Percentiles rank a stretch among this genome's conserved stretches.
Evolutionary conservation across 805 yeast species (phyloP).

Genomic region (Tetrapisispora fleetii): DNA sequence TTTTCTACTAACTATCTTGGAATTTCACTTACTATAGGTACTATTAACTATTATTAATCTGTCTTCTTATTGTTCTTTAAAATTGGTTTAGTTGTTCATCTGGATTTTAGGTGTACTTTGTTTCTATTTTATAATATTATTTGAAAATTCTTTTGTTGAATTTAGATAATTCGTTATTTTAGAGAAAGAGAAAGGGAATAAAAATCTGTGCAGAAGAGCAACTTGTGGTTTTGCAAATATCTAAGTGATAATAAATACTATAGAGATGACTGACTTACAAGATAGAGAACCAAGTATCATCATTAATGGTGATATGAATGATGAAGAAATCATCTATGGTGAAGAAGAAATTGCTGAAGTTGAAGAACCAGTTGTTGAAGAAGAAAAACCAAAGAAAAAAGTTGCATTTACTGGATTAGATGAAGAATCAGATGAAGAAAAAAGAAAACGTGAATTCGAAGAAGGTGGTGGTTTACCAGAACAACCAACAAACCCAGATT

Average conservation of each 20-base stretch:
- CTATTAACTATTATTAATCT: too few species aligned
- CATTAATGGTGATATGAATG: slow-evolving; percentile 49
- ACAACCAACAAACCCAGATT: slow-evolving; percentile 87
- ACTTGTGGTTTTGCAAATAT: too few species aligned
- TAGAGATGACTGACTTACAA: slow-evolving; percentile 63
- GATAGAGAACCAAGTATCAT: slow-evolving; percentile 80
- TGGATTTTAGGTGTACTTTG: too few species aligned
- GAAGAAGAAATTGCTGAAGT: slow-evolving; percentile 29
- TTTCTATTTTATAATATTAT: too few species aligned
- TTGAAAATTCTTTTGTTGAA: too few species aligned
- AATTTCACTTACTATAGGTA: too few species aligned
- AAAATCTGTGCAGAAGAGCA: too few species aligned
- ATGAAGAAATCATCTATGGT: slow-evolving; percentile 25
- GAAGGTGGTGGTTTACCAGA: slow-evolving; percentile 98
- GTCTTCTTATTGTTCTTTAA: too few species aligned
- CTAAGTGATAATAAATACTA: neutral
- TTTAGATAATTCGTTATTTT: too few species aligned
- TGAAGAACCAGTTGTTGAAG: slow-evolving; percentile 34
- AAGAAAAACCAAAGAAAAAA: slow-evolving; percentile 46
- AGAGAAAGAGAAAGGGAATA: too few species aligned
- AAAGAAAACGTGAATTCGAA: slow-evolving; percentile 75
- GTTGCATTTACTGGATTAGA: slow-evolving; percentile 76
- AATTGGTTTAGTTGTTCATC: too few species aligned
- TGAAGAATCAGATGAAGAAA: slow-evolving; percentile 63
- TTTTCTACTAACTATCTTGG: too few species aligned